Evolutionary conservation across 768 basidiomycete species (phyloP).

Genomic region (Phylloporus sp.): DNA sequence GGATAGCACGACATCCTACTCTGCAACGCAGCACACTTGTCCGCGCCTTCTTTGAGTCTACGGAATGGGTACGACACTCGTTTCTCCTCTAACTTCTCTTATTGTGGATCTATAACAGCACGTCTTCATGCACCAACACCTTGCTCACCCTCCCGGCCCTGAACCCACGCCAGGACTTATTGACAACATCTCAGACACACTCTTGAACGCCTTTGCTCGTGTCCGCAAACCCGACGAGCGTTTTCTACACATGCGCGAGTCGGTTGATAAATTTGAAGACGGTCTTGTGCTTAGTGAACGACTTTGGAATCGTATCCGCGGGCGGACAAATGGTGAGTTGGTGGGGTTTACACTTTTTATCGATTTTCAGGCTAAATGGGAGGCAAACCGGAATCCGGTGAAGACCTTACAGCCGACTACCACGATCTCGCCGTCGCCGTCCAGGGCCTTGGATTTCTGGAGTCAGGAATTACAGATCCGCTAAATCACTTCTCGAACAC

Average conservation of each 20-base stretch:
- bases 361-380: constrained; percentile 82
- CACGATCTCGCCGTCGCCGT: constrained; percentile 95
- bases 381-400: constrained; percentile 73
- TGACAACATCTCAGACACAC: constrained; percentile 93
- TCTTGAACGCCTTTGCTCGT: constrained; percentile 92
- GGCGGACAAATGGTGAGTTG: constrained; percentile 80
- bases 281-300: constrained; percentile 81
- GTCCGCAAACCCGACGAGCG: constrained; percentile 97
- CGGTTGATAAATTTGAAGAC: constrained; percentile 95
- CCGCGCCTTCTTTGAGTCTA: constrained; percentile 93
- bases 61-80: constrained; percentile 82
- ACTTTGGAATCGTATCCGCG: constrained; percentile 71
- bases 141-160: constrained; percentile 87
- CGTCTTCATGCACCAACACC: constrained; percentile 95
- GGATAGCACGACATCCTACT: constrained; percentile 90
- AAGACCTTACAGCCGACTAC: constrained; percentile 97
- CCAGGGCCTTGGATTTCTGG: constrained; percentile 95
- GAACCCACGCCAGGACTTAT: constrained; percentile 78
- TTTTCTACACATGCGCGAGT: constrained; percentile 88
- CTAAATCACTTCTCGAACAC: constrained; percentile 97
- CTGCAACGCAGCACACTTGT: constrained; percentile 87
- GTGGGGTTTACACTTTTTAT: constrained; percentile 23
- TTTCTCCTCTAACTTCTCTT: not conserved
- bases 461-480: constrained; percentile 97
- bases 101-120: constrained; percentile 48